These are phyloP conservation scores for Phytophthora rubi DNA, from an alignment of 352 stramenopile species.

Conservation along the genomic window DNA sequence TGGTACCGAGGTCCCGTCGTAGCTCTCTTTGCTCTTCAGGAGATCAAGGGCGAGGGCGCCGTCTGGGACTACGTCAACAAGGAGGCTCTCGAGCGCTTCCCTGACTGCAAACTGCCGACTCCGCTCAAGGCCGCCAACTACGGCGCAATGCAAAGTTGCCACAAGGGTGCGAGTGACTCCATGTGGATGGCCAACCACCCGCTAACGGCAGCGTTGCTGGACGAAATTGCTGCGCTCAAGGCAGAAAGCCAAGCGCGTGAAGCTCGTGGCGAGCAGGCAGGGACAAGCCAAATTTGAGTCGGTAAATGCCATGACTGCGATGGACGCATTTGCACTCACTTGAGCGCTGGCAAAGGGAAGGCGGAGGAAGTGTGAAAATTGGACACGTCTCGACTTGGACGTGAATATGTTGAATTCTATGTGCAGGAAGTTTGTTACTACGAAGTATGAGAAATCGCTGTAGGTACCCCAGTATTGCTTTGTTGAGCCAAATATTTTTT, in stretches of 20 bases:
- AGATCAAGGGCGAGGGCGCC: constrained; percentile 35
- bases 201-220: background rate
- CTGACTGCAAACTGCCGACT: constrained; percentile 49
- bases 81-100: constrained; percentile 45
- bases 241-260: background rate
- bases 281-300: background rate
- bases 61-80: constrained; percentile 47
- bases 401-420: background rate
- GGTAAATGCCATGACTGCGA: background rate
- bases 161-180: constrained; percentile 26
- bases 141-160: constrained; percentile 24
- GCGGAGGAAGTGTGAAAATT: background rate
- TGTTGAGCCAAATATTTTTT: too few relatives aligned
- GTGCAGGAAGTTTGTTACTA: too few relatives aligned
- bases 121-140: constrained; percentile 45
- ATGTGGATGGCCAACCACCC: constrained; percentile 40
- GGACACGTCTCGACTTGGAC: too few relatives aligned
- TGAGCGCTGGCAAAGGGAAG: background rate
- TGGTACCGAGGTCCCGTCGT: constrained; percentile 56
- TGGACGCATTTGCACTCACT: background rate
- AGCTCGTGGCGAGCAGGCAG: background rate
- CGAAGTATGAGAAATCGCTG: too few relatives aligned
- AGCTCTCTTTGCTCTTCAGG: constrained; percentile 37
- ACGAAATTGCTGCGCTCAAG: background rate
- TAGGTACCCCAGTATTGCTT: too few relatives aligned